A percentile compares a stretch with the other conserved stretches of the same genome.
Conservation (phyloP, 164 flowering plant species). For the Houttuynia cordata region DNA sequence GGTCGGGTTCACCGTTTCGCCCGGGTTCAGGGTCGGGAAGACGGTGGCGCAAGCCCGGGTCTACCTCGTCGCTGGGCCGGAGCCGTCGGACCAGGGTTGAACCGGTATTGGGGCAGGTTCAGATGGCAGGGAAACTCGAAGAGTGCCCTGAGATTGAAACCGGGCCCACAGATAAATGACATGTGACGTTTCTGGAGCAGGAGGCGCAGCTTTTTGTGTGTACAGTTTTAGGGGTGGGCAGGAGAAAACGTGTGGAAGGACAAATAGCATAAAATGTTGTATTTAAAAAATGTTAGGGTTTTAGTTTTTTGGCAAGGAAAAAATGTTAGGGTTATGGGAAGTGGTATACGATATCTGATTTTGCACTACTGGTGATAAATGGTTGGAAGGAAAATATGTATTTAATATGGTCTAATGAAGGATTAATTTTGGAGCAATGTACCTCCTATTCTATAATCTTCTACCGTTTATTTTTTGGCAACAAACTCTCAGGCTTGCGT, state of each 20-base stretch:
- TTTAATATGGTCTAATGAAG: no score
- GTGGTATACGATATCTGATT: no score
- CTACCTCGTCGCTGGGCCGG: constrained; percentile 24
- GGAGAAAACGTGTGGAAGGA: neutral
- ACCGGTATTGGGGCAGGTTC: no score
- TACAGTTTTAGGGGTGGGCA: neutral
- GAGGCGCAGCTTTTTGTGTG: neutral
- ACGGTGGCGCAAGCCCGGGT: constrained; percentile 63
- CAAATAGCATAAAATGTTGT: neutral
- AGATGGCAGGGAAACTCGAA: no score
- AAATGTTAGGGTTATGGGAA: neutral
- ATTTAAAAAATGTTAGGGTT: no score
- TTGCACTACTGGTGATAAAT: no score
- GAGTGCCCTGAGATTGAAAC: neutral
- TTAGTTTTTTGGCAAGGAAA: no score
- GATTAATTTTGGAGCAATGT: no score
- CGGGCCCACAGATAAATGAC: neutral
- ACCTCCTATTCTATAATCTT: no score
- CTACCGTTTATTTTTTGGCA: no score
- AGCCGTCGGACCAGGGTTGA: neutral
- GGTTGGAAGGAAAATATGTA: no score
- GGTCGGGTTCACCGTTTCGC: constrained; percentile 70
- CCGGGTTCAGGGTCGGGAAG: constrained; percentile 68
- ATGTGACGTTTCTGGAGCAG: neutral
- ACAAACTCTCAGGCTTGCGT: no score